Conservation (phyloP, 768 basidiomycete genomes). For the Coprinopsis sp. region DNA sequence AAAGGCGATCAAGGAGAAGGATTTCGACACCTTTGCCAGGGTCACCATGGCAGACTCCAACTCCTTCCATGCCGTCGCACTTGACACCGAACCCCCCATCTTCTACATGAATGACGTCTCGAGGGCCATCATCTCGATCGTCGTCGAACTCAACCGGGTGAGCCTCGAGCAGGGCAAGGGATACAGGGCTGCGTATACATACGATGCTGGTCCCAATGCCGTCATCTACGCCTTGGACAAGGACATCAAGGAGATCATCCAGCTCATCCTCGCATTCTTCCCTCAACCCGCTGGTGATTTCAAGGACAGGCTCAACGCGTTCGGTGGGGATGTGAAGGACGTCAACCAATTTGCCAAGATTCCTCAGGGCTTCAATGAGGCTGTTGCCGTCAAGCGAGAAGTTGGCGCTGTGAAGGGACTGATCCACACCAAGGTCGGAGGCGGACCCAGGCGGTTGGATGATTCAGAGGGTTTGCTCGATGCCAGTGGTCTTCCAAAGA, state of each 20-base stretch:
- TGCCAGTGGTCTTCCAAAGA: slow-evolving; percentile 64
- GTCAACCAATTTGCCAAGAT: slow-evolving; percentile 43
- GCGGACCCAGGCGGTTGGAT: slow-evolving; percentile 75
- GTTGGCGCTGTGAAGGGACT: slow-evolving; percentile 80
- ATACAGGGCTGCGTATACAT: slow-evolving; percentile 94
- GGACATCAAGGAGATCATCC: slow-evolving; percentile 74
- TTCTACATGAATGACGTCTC: slow-evolving; percentile 99
- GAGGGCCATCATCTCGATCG: slow-evolving; percentile 83
- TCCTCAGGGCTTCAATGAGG: slow-evolving; percentile 70
- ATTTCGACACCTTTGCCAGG: slow-evolving; percentile 85
- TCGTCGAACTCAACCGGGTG: slow-evolving; percentile 90
- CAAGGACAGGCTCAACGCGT: slow-evolving; percentile 70
- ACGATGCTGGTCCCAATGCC: slow-evolving; percentile 97
- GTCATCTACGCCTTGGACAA: slow-evolving; percentile 87
- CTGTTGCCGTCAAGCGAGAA: slow-evolving; percentile 68
- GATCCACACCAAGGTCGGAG: slow-evolving; percentile 91
- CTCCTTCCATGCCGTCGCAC: slow-evolving; percentile 96
- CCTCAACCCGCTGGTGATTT: slow-evolving; percentile 69
- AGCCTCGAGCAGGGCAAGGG: slow-evolving; percentile 49
- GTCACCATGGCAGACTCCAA: slow-evolving; percentile 98
- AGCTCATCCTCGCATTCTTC: slow-evolving; percentile 79
- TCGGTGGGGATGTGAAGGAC: slow-evolving; percentile 36
- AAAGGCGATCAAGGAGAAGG: slow-evolving; percentile 68
- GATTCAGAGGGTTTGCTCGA: slow-evolving; percentile 63
- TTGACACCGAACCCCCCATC: slow-evolving; percentile 96